Base-by-base conservation (phyloP, 108 stramenopile genomes). In the Fragilariopsis cylindrus region DNA sequence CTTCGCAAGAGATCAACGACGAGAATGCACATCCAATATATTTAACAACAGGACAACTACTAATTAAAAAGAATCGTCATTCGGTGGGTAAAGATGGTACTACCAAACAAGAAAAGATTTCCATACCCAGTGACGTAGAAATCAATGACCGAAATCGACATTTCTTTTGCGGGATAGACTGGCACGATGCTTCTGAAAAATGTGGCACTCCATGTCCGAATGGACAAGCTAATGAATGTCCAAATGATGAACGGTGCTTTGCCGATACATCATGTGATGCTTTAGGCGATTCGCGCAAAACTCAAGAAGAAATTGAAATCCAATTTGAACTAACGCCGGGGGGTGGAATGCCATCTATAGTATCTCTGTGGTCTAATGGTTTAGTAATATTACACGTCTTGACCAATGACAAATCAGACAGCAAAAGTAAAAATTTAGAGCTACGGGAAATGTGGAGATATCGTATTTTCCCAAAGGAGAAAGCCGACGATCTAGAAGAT, bases 91-190 rank as follows among this genome's bases (percentile, higher is more conserved):
- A 57, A 30, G 47, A 48, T 57, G 52, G 21, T 50, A 41, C 41
- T 3, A 55, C 48, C n/a, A 54, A 58, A 50, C 5, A 13, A 16
- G 18, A 52, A 68, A 19, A 18, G 49, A 41, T 12, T n/a, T 4
- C 19, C 15, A 12, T 66, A 12, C 13, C 65, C 4, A 66, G 65
- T 57, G 70, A 72, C 48, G 2, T 0, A 3, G 69, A 72, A 50
- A 60, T 70, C 60, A 76, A 77, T 19, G 90, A 91, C 74, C 76
- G 83, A 15, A 90, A 76, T 48, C 65, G 86, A 43, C 88, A 95
- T 69, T 92, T 91, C 72, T 95, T 86, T 71, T 95, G 94, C 62
- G 94, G 94, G n/a, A 82, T 54, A 1, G 88, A 89, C 78, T 94
- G 93, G 93, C 90, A 92, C 75, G 85, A 94, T 81, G 93, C 93